Evolutionary conservation across 148 eudicot genomes (phyloP).

Genomic region (Persicaria maculosa): DNA sequence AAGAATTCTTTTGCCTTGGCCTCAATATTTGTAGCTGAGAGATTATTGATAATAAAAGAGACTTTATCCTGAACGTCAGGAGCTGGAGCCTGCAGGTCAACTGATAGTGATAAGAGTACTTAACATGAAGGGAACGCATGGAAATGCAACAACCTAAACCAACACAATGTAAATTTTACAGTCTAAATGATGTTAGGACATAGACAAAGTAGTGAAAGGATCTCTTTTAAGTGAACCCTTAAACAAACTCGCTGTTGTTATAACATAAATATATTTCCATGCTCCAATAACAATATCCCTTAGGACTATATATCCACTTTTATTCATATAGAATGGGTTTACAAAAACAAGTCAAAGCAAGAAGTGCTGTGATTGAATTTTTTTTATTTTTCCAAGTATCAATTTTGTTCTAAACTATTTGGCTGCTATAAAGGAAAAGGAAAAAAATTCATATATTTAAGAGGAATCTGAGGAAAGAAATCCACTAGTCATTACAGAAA

Average conservation of each 20-base stretch:
- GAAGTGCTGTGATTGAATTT: not conserved
- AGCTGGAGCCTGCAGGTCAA: constrained; percentile 63
- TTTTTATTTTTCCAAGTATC: not conserved
- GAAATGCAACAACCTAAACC: not conserved
- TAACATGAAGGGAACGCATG: not conserved
- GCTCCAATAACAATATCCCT: not conserved
- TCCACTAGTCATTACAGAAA: not conserved
- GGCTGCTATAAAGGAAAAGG: not conserved
- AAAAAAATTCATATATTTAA: not conserved
- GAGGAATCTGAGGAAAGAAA: too few species aligned
- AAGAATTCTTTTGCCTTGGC: constrained; percentile 84
- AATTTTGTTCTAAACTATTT: not conserved
- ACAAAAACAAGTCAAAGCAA: not conserved
- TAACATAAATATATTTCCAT: not conserved
- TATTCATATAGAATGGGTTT: not conserved
- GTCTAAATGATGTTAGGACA: not conserved
- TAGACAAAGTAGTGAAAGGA: not conserved
- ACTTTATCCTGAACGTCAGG: constrained; percentile 88
- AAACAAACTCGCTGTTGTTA: not conserved
- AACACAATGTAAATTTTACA: not conserved
- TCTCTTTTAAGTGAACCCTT: not conserved
- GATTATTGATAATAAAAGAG: constrained; percentile 74
- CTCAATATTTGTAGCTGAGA: constrained; percentile 64
- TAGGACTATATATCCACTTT: not conserved
- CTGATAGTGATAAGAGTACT: not conserved